A percentile compares a stretch with the other conserved stretches of the same genome.
Conservation (phyloP, 139 green algal species). For the Astrephomene gubernaculifera region DNA sequence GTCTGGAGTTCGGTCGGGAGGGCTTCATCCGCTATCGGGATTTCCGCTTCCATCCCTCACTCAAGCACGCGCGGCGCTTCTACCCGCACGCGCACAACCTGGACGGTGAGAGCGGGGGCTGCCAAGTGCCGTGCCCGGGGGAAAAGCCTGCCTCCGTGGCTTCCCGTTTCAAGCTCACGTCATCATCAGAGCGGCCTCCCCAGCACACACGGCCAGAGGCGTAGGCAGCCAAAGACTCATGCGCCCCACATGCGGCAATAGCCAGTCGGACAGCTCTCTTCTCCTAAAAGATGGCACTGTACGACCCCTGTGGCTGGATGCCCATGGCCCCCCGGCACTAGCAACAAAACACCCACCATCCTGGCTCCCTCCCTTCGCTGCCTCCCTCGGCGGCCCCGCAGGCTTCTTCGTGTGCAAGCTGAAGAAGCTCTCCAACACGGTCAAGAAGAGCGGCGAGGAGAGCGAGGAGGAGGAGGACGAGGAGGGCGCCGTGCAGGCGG, state of each 20-base stretch:
- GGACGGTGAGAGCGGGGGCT: slow-evolving; percentile 78
- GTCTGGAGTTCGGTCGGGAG: slow-evolving; percentile 94
- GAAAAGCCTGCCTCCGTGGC: no score
- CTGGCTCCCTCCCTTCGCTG: neutral
- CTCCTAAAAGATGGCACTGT: no score
- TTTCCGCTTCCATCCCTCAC: slow-evolving; percentile 94
- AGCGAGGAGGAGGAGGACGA: slow-evolving; percentile 52
- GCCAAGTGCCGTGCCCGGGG: no score
- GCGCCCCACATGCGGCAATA: no score
- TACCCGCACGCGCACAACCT: slow-evolving; percentile 99
- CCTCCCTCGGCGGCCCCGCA: slow-evolving; percentile 37
- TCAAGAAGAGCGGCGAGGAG: slow-evolving; percentile 13
- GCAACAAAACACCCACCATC: neutral
- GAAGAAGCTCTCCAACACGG: slow-evolving; percentile 82
- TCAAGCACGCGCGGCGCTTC: slow-evolving; percentile 90
- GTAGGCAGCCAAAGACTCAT: no score
- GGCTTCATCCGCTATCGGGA: slow-evolving; percentile 91
- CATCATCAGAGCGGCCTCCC: no score
- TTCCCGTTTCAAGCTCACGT: no score
- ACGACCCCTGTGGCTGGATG: no score
- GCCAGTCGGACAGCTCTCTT: no score
- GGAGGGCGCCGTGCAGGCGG: neutral
- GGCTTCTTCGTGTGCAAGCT: slow-evolving; percentile 99
- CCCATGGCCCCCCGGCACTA: no score
- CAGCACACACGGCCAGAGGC: no score